Evolutionary conservation across 2,329 filamentous ascomycete genomes (phyloP).

Genomic region (Byssoonygena ceratinophila): DNA sequence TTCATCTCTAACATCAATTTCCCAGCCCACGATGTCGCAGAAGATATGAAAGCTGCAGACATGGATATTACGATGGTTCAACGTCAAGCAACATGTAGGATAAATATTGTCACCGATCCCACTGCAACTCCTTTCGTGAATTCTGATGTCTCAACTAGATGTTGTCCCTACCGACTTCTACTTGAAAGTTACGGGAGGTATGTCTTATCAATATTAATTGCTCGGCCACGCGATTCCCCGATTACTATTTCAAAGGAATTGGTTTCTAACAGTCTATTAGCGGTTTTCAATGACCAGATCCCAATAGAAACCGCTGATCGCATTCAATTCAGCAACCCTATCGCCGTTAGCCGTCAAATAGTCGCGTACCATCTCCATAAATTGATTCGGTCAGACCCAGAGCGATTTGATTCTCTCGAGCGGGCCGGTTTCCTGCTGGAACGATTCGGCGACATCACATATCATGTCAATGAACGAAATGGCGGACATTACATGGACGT

Average conservation of each 20-base stretch:
- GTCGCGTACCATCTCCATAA: conserved; percentile 25
- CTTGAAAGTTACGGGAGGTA: conserved; percentile 16
- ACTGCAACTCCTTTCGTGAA: background rate
- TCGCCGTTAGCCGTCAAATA: conserved; percentile 21
- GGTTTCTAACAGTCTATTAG: conserved; percentile 6
- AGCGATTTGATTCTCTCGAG: conserved; percentile 34
- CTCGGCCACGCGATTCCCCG: no score
- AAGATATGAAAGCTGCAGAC: conserved; percentile 38
- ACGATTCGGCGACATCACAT: conserved; percentile 28
- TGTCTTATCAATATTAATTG: background rate
- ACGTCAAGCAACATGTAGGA: conserved; percentile 33
- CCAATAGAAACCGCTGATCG: conserved; percentile 19
- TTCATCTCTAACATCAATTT: no score
- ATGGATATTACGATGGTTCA: conserved; percentile 40
- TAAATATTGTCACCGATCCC: background rate
- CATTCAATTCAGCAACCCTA: conserved; percentile 21
- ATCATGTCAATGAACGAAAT: conserved; percentile 33
- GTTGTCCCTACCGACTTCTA: conserved; percentile 19
- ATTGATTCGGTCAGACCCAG: conserved; percentile 26
- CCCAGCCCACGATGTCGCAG: conserved; percentile 37
- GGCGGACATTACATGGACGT: conserved; percentile 43
- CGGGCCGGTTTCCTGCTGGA: conserved; percentile 36
- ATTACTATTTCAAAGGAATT: background rate
- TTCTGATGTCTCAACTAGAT: conserved; percentile 8
- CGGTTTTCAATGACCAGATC: conserved; percentile 17